Evolutionary conservation across 83 land plant species (phyloP).

Genomic region (Picea abies): DNA sequence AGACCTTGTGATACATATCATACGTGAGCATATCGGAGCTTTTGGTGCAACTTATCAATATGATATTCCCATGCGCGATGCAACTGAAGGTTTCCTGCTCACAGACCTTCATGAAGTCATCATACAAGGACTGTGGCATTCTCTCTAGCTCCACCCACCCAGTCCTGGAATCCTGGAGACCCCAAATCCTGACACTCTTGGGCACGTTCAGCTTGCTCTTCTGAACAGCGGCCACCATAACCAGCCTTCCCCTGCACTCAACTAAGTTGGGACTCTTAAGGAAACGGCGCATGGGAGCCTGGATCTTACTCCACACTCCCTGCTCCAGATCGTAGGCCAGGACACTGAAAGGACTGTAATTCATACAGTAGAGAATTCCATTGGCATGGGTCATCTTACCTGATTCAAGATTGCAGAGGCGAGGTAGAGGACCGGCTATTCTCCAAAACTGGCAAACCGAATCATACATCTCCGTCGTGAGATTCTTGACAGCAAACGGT

Average conservation of each 20-base stretch:
- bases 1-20: conserved; percentile 53
- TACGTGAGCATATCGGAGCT: conserved; percentile 38
- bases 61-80: conserved; percentile 66
- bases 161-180: conserved; percentile 46
- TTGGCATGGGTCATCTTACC: conserved; percentile 53
- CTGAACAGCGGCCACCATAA: conserved; percentile 82
- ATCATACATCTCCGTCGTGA: conserved; percentile 75
- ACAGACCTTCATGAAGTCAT: conserved; percentile 54
- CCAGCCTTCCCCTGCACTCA: conserved; percentile 63
- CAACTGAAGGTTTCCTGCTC: conserved; percentile 61
- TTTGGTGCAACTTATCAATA: conserved; percentile 28
- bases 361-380: conserved; percentile 86
- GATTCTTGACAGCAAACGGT: conserved; percentile 87
- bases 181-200: conserved; percentile 77
- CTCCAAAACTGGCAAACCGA: conserved; percentile 51
- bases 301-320: conserved; percentile 74
- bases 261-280: conserved; percentile 79
- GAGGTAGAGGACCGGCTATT: conserved; percentile 52
- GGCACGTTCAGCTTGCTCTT: conserved; percentile 85
- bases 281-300: conserved; percentile 91
- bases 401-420: conserved; percentile 87
- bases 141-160: conserved; percentile 85
- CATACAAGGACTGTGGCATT: conserved; percentile 80
- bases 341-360: conserved; percentile 75
- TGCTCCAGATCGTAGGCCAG: conserved; percentile 44